Evolutionary conservation across 305 asterid genomes (phyloP), one percentile per base, ranked within the genome.

Genomic region (Plantago coronopus): DNA sequence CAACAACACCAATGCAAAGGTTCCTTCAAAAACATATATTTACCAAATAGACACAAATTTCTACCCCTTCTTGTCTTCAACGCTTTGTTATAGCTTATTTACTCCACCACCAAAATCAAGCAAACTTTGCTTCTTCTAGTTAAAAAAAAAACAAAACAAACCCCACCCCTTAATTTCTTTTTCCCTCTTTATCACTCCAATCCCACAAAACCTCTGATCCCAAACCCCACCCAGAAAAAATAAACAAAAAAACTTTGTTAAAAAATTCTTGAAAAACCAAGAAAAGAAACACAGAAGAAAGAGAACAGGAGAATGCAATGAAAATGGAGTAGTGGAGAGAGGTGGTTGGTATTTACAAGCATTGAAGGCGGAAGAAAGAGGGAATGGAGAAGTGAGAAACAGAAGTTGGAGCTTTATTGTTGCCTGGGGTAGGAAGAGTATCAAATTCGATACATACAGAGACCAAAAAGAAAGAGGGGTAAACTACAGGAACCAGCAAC

Each of bases 391-490:
- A 29, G 60, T 16, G 25, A 53, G 40, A 31, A 22, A 48, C 49
- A 18, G 62, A 62, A 48, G 54, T 21, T 31, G 66, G 38, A 60
- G 65, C 66, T 66, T 68, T 72, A 73, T 50, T 48, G 69, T 51
- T 53, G n/a, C n/a, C n/a, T n/a, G 57, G 54, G 72, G 70, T 65
- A 69, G 7, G 70, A 55, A 62, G 70, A 64, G 74, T 66, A 73
- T 78, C 75, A 17, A 70, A 76, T 79, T 70, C 76, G 65, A 74
- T 67, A 73, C 89, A n/a, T n/a, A n/a, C n/a, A n/a, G n/a, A 83
- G 78, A 76, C 91, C 87, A 83, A 76, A 83, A 73, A 76, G 81
- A 69, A 79, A 78, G 57, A 65, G 46, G 48, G 60, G 59, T 61
- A 70, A 27, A n/a, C n/a, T n/a, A n/a, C n/a, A n/a, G 34, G 7